A percentile compares a stretch with the other conserved stretches of the same genome.
Conservation (phyloP, 805 yeast genomes). For the Pichia phayaonensis region DNA sequence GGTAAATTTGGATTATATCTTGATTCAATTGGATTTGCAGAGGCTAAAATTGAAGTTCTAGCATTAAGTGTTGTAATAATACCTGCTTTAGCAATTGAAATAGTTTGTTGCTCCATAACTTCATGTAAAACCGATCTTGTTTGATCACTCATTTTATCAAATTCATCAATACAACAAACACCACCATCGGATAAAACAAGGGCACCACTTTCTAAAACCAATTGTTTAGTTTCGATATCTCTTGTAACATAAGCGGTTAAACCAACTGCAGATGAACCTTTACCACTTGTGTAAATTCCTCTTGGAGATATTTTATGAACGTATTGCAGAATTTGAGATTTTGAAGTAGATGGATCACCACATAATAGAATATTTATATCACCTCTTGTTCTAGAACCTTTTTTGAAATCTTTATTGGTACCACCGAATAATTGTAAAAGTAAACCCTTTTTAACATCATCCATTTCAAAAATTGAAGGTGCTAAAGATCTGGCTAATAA, state of each 20-base stretch:
- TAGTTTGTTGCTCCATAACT: slow-evolving; percentile 99
- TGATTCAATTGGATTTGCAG: slow-evolving; percentile 96
- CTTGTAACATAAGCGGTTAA: slow-evolving; percentile 94
- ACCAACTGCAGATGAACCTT: slow-evolving; percentile 99
- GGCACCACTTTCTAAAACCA: slow-evolving; percentile 94
- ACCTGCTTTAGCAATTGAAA: slow-evolving; percentile 97
- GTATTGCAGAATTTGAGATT: slow-evolving; percentile 88
- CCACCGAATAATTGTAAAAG: slow-evolving; percentile 93
- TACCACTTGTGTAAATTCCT: slow-evolving; percentile 97
- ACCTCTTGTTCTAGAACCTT: slow-evolving; percentile 94
- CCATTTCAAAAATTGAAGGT: slow-evolving; percentile 94
- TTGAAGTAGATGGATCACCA: slow-evolving; percentile 98
- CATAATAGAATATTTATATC: slow-evolving; percentile 86
- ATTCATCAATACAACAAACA: slow-evolving; percentile 97
- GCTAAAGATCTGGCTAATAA: slow-evolving; percentile 85
- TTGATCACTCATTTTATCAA: slow-evolving; percentile 93
- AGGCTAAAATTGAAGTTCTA: slow-evolving; percentile 89
- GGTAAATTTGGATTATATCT: slow-evolving; percentile 92
- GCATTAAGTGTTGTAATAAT: slow-evolving; percentile 96
- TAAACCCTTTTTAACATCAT: slow-evolving; percentile 94
- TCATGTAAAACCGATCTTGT: slow-evolving; percentile 94
- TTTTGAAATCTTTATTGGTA: slow-evolving; percentile 75
- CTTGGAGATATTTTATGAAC: slow-evolving; percentile 97
- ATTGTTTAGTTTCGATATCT: slow-evolving; percentile 87
- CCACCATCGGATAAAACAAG: slow-evolving; percentile 96